Evolutionary conservation across 192 early-diverging fungal genomes (phyloP).

Genomic region (Piromyces sp.): DNA sequence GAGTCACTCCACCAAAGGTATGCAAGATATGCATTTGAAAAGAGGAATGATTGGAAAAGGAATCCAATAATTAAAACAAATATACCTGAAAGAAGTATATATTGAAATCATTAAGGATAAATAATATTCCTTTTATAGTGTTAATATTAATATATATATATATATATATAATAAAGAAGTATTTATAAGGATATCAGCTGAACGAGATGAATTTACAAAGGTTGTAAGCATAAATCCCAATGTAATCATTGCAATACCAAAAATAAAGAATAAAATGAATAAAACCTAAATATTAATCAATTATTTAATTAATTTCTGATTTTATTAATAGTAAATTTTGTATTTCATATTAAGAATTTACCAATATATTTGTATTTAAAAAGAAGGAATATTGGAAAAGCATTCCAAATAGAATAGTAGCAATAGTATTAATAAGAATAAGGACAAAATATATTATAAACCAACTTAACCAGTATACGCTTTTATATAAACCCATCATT

Average conservation of each 20-base stretch:
- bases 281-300: slow-evolving; percentile 37
- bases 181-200: slow-evolving; percentile 12
- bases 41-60: slow-evolving; percentile 41
- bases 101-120: neutral
- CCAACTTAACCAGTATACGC: slow-evolving; percentile 3
- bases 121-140: too few relatives aligned
- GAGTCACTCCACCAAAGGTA: slow-evolving; percentile 26
- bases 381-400: slow-evolving; percentile 14
- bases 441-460: neutral
- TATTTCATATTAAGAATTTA: neutral
- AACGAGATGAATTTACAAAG: slow-evolving; percentile 35
- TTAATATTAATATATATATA: too few relatives aligned
- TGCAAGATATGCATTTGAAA: slow-evolving; percentile 19
- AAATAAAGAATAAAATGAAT: slow-evolving; percentile 48
- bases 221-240: slow-evolving; percentile 53
- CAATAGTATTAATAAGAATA: neutral
- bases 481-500: slow-evolving; percentile 55
- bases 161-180: too few relatives aligned
- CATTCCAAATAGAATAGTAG: slow-evolving; percentile 22
- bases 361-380: neutral
- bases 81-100: slow-evolving; percentile 45
- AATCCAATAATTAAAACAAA: slow-evolving; percentile 65
- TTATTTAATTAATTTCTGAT: slow-evolving; percentile 28
- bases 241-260: slow-evolving; percentile 54
- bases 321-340: too few relatives aligned